Percentiles rank a stretch among this genome's conserved stretches.
Conservation (phyloP, 805 yeast genomes). For the Wickerhamiella brachini region DNA sequence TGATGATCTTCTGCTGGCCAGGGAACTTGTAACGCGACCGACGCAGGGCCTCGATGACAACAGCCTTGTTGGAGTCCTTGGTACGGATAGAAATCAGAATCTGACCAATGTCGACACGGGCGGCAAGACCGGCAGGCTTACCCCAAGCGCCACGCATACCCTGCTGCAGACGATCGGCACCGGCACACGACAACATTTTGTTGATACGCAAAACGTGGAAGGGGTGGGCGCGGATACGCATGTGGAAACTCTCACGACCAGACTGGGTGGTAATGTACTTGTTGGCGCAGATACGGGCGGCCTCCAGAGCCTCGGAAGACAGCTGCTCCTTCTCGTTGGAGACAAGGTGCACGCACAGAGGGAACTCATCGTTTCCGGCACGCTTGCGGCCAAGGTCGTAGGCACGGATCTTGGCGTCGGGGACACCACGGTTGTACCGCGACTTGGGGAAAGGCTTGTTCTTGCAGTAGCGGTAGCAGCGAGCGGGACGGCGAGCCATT, state of each 20-base stretch:
- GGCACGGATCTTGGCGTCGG: slow-evolving; percentile 98
- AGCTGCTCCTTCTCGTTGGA: slow-evolving; percentile 99
- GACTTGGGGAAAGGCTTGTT: slow-evolving; percentile 99
- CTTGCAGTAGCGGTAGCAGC: slow-evolving; percentile 99
- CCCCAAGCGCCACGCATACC: slow-evolving; percentile 99
- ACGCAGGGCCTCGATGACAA: slow-evolving; percentile 97
- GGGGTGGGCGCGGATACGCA: slow-evolving; percentile 99
- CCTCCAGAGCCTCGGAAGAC: slow-evolving; percentile 99
- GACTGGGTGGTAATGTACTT: slow-evolving; percentile 95
- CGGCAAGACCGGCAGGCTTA: slow-evolving; percentile 99
- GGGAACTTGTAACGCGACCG: slow-evolving; percentile 99
- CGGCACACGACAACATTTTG: slow-evolving; percentile 99
- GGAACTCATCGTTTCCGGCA: slow-evolving; percentile 99
- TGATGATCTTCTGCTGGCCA: slow-evolving; percentile 98
- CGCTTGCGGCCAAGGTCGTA: slow-evolving; percentile 99
- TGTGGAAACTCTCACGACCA: slow-evolving; percentile 99
- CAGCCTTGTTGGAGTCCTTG: slow-evolving; percentile 94
- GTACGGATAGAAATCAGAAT: slow-evolving; percentile 96
- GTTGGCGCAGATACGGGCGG: slow-evolving; percentile 99
- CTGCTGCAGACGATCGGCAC: slow-evolving; percentile 99
- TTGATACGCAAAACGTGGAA: slow-evolving; percentile 99
- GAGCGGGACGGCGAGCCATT: slow-evolving; percentile 99
- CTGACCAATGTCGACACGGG: slow-evolving; percentile 98
- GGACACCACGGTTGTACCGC: slow-evolving; percentile 99
- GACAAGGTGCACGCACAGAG: slow-evolving; percentile 97